Evolutionary conservation across 148 eudicot genomes (phyloP), one percentile per base, ranked within the genome.

Genomic region (Cornus controversa): DNA sequence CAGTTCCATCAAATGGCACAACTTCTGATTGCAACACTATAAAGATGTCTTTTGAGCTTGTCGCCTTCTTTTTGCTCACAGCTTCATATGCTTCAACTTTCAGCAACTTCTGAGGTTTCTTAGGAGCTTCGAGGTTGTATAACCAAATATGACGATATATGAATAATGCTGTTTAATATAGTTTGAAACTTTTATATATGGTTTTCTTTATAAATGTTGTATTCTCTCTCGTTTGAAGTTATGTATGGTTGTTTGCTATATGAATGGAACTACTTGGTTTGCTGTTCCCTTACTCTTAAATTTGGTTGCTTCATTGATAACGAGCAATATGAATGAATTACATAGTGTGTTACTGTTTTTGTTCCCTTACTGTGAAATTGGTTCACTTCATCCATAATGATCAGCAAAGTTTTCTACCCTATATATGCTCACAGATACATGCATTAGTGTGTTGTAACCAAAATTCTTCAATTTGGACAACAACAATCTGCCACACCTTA

Each of bases 21-120:
- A 70, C 69, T 75, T 70, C 85, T 8, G 50, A 66, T 37, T 79
- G 82, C 40, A 78, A 73, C n/a, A 70, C 15, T 8, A 27, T 11
- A 25, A 66, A 36, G 53, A 75, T 70, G 67, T 24, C 50, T 26
- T 29, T 53, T 54, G 74, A 60, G 40, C 13, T 76, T n/a, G 27
- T 81, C 11, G 31, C 75, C 75, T 1, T 69, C 54, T 3, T 70
- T 26, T 8, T 75, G 37, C 34, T 78, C 67, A 34, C 74, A 58
- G 81, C 71, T 69, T 64, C 62, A 70, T 70, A 37, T 69, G 67
- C 73, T 67, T 75, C 54, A 29, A 20, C 57, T 67, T 71, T 76
- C 72, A 69, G 14, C 73, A n/a, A 69, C 54, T 74, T 53, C 45
- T 78, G 70, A 70, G 26, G 66, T 27, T 45, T 66, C 26, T 27